Conservation (phyloP, 495 filamentous ascomycete species). For the Penicillium macrosclerotiorum region DNA sequence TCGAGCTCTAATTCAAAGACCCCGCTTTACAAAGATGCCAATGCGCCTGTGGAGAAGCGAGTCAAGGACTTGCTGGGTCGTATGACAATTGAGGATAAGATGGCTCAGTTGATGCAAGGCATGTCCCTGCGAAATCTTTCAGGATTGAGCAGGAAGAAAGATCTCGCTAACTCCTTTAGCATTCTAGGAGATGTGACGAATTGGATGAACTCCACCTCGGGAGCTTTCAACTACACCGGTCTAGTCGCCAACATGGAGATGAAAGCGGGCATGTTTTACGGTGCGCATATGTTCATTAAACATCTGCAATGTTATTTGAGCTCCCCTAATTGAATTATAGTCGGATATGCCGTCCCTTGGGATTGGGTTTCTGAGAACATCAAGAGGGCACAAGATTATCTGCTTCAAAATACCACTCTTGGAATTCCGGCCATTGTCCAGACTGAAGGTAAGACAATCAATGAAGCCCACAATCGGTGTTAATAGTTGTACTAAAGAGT, state of each 20-base stretch:
- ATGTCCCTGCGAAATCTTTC: neutral
- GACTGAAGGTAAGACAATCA: slow-evolving; percentile 49
- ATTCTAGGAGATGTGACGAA: slow-evolving; percentile 59
- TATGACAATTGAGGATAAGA: slow-evolving; percentile 72
- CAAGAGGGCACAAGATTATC: slow-evolving; percentile 61
- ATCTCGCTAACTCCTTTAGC: neutral
- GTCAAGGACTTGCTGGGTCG: slow-evolving; percentile 62
- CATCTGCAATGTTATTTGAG: too few relatives aligned
- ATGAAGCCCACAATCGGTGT: neutral
- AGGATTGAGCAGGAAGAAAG: neutral
- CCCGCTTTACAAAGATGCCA: slow-evolving; percentile 60
- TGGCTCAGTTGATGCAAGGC: slow-evolving; percentile 64
- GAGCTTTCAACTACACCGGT: slow-evolving; percentile 61
- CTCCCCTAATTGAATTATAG: too few relatives aligned
- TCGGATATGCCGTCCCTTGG: slow-evolving; percentile 63
- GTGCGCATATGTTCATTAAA: slow-evolving; percentile 14
- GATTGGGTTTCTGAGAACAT: slow-evolving; percentile 59
- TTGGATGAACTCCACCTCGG: slow-evolving; percentile 61
- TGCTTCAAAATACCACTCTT: slow-evolving; percentile 59
- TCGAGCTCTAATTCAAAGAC: slow-evolving; percentile 5
- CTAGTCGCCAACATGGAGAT: slow-evolving; percentile 61
- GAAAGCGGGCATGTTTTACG: slow-evolving; percentile 64
- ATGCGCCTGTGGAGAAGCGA: slow-evolving; percentile 56
- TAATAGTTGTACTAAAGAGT: neutral
- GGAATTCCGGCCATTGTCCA: slow-evolving; percentile 70